Conservation (phyloP, 208 protist genomes). For the Phytomonas sp. region DNA sequence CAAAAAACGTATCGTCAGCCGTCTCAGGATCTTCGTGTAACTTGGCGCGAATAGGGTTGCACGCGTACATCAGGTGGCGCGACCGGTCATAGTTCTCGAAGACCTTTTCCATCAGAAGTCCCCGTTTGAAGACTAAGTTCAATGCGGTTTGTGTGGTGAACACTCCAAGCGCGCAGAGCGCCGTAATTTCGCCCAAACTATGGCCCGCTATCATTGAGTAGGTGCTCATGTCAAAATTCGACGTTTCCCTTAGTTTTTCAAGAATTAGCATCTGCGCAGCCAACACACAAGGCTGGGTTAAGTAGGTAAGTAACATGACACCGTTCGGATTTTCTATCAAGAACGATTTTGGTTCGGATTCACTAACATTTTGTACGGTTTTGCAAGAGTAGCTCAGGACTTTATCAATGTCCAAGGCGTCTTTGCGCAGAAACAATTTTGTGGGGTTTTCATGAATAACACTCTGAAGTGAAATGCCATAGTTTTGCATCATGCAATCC, state of each 20-base stretch:
- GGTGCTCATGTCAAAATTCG: slow-evolving; percentile 12
- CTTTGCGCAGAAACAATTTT: slow-evolving; percentile 26
- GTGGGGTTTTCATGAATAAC: slow-evolving; percentile 72
- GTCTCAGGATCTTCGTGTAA: slow-evolving; percentile 34
- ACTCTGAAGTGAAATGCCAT: slow-evolving; percentile 58
- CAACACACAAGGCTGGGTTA: slow-evolving; percentile 78
- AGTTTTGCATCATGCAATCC: slow-evolving; percentile 61
- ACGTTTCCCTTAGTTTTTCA: slow-evolving; percentile 19
- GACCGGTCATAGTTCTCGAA: slow-evolving; percentile 25
- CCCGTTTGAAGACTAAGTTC: slow-evolving; percentile 68
- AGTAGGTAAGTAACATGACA: slow-evolving; percentile 64
- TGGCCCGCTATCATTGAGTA: slow-evolving; percentile 51
- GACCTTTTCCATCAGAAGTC: slow-evolving; percentile 73
- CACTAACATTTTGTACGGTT: slow-evolving; percentile 31
- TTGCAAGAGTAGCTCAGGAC: slow-evolving; percentile 32
- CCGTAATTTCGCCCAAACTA: slow-evolving; percentile 85
- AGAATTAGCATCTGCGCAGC: slow-evolving; percentile 58
- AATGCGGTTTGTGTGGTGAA: slow-evolving; percentile 65
- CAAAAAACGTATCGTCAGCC: slow-evolving; percentile 62
- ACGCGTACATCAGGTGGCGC: slow-evolving; percentile 70
- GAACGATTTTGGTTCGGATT: slow-evolving; percentile 31
- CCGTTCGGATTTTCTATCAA: slow-evolving; percentile 42
- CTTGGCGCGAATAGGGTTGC: slow-evolving; percentile 59
- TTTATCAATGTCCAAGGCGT: slow-evolving; percentile 39
- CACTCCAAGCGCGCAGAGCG: slow-evolving; percentile 54